phyloP scores from a whole-genome alignment of 2,329 filamentous ascomycete genomes.

The Taxawa tesnikishii region DNA sequence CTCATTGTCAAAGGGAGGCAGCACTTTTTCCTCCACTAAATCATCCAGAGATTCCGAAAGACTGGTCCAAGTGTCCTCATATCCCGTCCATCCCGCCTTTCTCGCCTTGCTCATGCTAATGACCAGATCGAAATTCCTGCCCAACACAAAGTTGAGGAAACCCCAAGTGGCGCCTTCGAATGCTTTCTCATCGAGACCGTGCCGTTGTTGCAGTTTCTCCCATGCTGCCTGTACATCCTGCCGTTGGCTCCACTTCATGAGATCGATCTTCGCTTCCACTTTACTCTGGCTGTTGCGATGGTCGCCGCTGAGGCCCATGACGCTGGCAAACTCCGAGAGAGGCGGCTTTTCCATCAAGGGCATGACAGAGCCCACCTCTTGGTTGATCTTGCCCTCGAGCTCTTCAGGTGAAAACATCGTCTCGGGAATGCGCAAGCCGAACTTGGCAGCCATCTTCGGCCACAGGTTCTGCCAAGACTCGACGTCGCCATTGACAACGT shows the following conservation, averaged over 20 bases:
- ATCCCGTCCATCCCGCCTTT: slow-evolving; percentile 31
- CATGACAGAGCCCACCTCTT: slow-evolving; percentile 2
- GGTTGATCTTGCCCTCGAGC: slow-evolving; percentile 1
- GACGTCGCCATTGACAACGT: slow-evolving; percentile 29
- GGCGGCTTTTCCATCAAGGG: slow-evolving; percentile 1
- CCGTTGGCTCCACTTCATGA: slow-evolving; percentile 28
- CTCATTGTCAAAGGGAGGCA: background rate
- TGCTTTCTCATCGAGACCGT: slow-evolving; percentile 19
- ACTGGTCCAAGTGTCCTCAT: slow-evolving; percentile 12
- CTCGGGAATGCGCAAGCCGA: slow-evolving; percentile 18
- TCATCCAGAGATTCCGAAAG: slow-evolving; percentile 1
- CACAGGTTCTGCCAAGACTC: slow-evolving; percentile 31
- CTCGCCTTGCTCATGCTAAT: slow-evolving; percentile 35
- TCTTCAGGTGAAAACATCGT: slow-evolving; percentile 5
- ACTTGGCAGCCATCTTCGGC: slow-evolving; percentile 26
- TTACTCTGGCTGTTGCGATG: slow-evolving; percentile 17
- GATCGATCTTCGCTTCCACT: slow-evolving; percentile 26
- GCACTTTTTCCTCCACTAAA: slow-evolving; percentile 4
- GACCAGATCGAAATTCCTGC: slow-evolving; percentile 28
- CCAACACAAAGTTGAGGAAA: slow-evolving; percentile 31
- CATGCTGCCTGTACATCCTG: slow-evolving; percentile 27
- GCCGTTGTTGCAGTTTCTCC: slow-evolving; percentile 20
- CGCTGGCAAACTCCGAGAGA: slow-evolving; percentile 2
- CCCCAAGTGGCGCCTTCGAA: slow-evolving; percentile 34
- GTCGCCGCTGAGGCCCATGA: background rate